These are phyloP conservation scores for sunflower (Helianthus annuus) DNA, from an alignment of 129 eudicot species.

Conservation along the genomic window HanXRQr2.0-SUNRISE NC_035441.2:178626975-178627474, in stretches of 20 bases:
- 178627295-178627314: too few species aligned
- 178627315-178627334: too few species aligned
- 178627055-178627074: slow-evolving; percentile 51
- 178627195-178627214: slow-evolving; percentile 74
- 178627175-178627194: slow-evolving; percentile 86
- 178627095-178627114: slow-evolving; percentile 1
- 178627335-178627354: too few species aligned
- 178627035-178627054: slow-evolving; percentile 97
- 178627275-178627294: too few species aligned
- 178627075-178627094: slow-evolving; percentile 1
- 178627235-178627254: background rate
- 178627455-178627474: too few species aligned
- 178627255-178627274: too few species aligned
- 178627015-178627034: slow-evolving; percentile 73
- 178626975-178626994: slow-evolving; percentile 96
- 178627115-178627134: slow-evolving; percentile 12
- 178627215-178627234: slow-evolving; percentile 16
- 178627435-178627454: too few species aligned
- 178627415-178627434: too few species aligned
- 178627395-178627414: too few species aligned
- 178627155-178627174: slow-evolving; percentile 56
- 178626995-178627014: slow-evolving; percentile 99
- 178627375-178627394: too few species aligned
- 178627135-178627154: slow-evolving; percentile 65
- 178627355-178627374: too few species aligned